phyloP scores from a whole-genome alignment of 768 basidiomycete species.

The Termitomyces titanicus region DNA sequence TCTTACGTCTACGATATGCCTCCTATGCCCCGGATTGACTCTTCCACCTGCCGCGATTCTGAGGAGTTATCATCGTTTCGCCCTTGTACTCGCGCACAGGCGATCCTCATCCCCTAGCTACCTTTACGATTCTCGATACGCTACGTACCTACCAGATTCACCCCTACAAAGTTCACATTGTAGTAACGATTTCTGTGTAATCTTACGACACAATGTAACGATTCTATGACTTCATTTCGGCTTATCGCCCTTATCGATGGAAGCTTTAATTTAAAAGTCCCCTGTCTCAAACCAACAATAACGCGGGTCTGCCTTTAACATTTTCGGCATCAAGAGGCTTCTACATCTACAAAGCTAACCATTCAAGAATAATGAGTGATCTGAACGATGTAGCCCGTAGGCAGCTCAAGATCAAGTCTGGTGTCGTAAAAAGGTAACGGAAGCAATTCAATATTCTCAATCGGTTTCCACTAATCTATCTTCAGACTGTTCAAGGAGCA shows the following conservation, averaged over 20 bases:
- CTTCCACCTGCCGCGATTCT: conserved; percentile 15
- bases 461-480: conserved; percentile 3
- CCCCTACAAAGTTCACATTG: conserved; percentile 34
- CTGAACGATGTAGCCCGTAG: conserved; percentile 41
- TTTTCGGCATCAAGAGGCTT: background rate
- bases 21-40: conserved; percentile 19
- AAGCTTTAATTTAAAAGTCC: background rate
- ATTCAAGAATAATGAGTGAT: conserved; percentile 41
- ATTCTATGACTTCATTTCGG: conserved; percentile 14
- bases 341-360: background rate
- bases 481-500: conserved; percentile 68
- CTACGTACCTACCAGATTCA: conserved; percentile 14
- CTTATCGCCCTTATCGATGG: conserved; percentile 15
- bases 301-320: background rate
- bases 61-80: conserved; percentile 13
- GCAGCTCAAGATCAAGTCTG: conserved; percentile 78
- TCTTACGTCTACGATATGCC: conserved; percentile 23
- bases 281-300: conserved; percentile 5
- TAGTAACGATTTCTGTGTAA: conserved; percentile 42
- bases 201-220: conserved; percentile 39
- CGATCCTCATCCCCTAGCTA: conserved; percentile 9
- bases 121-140: conserved; percentile 4
- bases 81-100: conserved; percentile 13
- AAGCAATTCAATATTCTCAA: conserved; percentile 9
- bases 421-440: conserved; percentile 60